Percentiles rank a stretch among this genome's conserved stretches.
Conservation (phyloP, 164 flowering plant species). For the Macadamia integrifolia region DNA sequence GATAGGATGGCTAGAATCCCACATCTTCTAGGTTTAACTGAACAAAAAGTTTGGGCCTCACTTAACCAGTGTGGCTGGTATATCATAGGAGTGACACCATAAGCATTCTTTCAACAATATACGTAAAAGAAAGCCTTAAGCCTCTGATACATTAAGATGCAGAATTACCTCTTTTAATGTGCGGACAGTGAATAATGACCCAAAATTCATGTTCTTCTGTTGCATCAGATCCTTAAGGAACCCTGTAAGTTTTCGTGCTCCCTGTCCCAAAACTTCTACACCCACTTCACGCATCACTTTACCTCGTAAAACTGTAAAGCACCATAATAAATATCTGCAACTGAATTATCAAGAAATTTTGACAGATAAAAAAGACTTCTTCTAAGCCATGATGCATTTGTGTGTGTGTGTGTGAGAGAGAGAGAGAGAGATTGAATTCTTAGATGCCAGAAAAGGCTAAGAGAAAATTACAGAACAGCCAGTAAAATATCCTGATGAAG, state of each 20-base stretch:
- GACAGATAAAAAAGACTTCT: too few relatives aligned
- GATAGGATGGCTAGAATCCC: background rate
- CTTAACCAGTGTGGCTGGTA: background rate
- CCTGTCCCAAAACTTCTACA: conserved; percentile 74
- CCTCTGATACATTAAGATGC: background rate
- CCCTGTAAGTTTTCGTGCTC: conserved; percentile 81
- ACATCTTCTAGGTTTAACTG: background rate
- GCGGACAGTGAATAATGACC: conserved; percentile 85
- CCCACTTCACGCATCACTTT: conserved; percentile 90
- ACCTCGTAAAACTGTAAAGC: conserved; percentile 67
- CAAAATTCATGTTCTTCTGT: conserved; percentile 56
- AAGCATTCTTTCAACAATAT: too few relatives aligned
- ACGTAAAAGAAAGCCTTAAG: too few relatives aligned
- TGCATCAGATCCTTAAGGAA: conserved; percentile 77
- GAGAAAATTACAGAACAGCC: background rate
- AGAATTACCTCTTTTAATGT: conserved; percentile 79
- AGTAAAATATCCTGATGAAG: background rate
- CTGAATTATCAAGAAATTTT: background rate
- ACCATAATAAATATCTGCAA: background rate
- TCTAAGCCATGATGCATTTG: too few relatives aligned
- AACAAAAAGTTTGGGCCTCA: background rate
- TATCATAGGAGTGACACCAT: too few relatives aligned
- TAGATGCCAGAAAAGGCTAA: too few relatives aligned
- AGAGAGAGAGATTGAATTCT: too few relatives aligned
- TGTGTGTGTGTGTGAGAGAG: too few relatives aligned